Conservation (phyloP, 768 basidiomycete species). For the Phanerochaete sordida region DNA sequence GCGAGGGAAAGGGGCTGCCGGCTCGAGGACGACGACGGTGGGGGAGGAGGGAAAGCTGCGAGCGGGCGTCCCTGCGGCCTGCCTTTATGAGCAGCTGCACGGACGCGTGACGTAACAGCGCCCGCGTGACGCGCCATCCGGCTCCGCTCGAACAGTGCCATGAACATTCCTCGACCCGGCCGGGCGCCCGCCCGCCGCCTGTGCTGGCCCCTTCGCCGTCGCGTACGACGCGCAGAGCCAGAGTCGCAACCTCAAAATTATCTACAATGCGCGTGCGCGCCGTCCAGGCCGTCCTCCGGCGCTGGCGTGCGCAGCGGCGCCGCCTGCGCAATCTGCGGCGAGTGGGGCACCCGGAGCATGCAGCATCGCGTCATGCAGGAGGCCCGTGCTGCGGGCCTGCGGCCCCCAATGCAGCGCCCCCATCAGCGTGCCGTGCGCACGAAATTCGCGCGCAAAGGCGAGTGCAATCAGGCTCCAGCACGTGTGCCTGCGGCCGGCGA, state of each 20-base stretch:
- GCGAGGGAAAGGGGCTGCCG: neutral
- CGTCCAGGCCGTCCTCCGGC: too few relatives aligned
- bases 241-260: too few relatives aligned
- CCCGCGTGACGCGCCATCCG: constrained; percentile 5
- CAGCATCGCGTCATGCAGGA: neutral
- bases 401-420: too few relatives aligned
- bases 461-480: too few relatives aligned
- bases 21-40: neutral
- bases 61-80: neutral
- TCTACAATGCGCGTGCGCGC: too few relatives aligned
- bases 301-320: neutral
- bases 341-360: neutral
- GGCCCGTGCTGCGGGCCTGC: neutral
- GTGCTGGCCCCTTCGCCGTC: too few relatives aligned
- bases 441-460: too few relatives aligned
- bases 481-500: too few relatives aligned
- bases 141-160: constrained; percentile 3
- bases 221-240: too few relatives aligned
- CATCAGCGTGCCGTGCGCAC: too few relatives aligned
- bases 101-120: constrained; percentile 6
- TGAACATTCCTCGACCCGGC: neutral
- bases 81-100: constrained; percentile 5
- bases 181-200: neutral
- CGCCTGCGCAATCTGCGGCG: neutral
- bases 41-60: neutral